A percentile compares a stretch with the other conserved stretches of the same genome.
phyloP scores from a whole-genome alignment of 768 basidiomycete species.

The Melanogaster broomeanus region DNA sequence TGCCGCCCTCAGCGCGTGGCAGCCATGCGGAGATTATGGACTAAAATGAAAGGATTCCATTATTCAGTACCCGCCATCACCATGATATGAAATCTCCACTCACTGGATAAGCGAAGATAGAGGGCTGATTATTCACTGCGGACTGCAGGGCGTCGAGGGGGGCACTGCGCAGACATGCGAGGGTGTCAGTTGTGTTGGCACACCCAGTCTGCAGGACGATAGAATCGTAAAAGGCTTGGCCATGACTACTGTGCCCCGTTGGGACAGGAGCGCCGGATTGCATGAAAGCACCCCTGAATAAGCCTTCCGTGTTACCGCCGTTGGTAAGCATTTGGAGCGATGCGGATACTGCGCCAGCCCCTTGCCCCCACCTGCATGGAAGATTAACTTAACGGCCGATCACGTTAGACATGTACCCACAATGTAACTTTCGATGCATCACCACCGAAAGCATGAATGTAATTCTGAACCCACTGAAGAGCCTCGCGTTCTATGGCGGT shows the following conservation, averaged over 20 bases:
- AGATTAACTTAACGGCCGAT: slow-evolving; percentile 13
- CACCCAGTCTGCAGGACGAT: slow-evolving; percentile 46
- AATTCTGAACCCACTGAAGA: slow-evolving; percentile 65
- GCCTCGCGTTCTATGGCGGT: slow-evolving; percentile 49
- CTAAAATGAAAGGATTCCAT: slow-evolving; percentile 22
- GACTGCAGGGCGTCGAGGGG: slow-evolving; percentile 38
- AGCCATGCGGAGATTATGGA: slow-evolving; percentile 48
- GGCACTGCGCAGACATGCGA: slow-evolving; percentile 42
- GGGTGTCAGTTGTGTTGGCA: slow-evolving; percentile 37
- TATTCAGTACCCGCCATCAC: not conserved
- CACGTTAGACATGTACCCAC: slow-evolving; percentile 31
- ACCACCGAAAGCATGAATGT: slow-evolving; percentile 65
- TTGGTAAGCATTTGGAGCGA: slow-evolving; percentile 52
- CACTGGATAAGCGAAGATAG: slow-evolving; percentile 43
- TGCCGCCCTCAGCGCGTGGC: slow-evolving; percentile 50
- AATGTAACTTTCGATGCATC: slow-evolving; percentile 62
- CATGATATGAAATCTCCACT: not conserved
- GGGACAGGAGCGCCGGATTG: slow-evolving; percentile 50
- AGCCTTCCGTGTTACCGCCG: slow-evolving; percentile 43
- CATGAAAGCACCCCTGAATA: slow-evolving; percentile 55
- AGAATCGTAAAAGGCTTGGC: slow-evolving; percentile 46
- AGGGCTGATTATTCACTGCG: slow-evolving; percentile 42
- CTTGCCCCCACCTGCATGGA: slow-evolving; percentile 49
- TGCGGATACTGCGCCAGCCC: slow-evolving; percentile 58
- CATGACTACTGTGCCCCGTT: slow-evolving; percentile 42